These are phyloP conservation scores for Ganoderma boninense DNA, from an alignment of 1,284 basidiomycete species.

Conservation along the genomic window DNA sequence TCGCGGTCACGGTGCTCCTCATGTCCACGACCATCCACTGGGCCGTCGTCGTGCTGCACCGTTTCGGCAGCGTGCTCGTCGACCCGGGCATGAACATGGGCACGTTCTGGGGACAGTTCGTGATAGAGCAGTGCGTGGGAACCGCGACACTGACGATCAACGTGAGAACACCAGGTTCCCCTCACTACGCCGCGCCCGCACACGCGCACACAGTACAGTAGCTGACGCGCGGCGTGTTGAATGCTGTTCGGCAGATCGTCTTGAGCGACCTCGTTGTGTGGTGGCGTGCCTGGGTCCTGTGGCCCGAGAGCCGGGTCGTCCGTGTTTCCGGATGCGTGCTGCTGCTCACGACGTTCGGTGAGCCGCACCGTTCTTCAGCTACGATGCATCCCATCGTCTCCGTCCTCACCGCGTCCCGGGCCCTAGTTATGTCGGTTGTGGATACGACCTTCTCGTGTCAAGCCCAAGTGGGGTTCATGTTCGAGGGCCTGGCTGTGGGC, in stretches of 20 bases:
- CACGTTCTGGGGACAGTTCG: background rate
- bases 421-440: background rate
- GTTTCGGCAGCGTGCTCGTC: background rate
- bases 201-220: no score
- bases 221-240: background rate
- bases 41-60: background rate
- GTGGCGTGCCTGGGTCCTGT: constrained; percentile 1
- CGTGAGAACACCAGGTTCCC: background rate
- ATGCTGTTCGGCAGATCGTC: background rate
- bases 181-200: background rate
- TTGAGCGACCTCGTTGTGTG: constrained; percentile 1
- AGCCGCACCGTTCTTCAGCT: background rate
- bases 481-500: background rate
- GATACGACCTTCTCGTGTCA: background rate
- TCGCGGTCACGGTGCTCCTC: background rate
- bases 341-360: background rate
- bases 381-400: no score
- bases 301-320: background rate
- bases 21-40: background rate
- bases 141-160: constrained; percentile 1
- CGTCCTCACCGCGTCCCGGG: background rate
- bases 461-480: background rate
- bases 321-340: background rate
- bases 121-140: background rate
- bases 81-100: background rate